phyloP scores from a whole-genome alignment of 2,329 filamentous ascomycete species.

The Diaporthe humulicola region DNA sequence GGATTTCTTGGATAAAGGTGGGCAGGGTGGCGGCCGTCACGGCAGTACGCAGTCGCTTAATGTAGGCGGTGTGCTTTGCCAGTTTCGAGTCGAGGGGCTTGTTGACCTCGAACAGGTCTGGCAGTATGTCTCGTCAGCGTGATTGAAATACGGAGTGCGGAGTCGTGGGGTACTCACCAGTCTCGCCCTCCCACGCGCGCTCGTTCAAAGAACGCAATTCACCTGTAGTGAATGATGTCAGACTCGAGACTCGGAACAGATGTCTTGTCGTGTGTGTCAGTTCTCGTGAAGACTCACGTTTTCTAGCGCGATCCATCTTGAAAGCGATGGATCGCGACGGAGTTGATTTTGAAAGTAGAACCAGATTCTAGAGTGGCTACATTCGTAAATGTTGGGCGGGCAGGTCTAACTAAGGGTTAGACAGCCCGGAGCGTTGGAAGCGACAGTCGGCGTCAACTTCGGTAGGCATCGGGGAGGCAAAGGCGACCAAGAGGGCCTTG shows the following conservation, averaged over 20 bases:
- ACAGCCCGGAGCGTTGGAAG: conserved; percentile 55
- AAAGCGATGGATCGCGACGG: conserved; percentile 51
- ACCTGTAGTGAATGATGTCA: conserved; percentile 65
- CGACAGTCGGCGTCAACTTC: conserved; percentile 56
- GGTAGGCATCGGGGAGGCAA: conserved; percentile 58
- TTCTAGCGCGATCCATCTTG: conserved; percentile 75
- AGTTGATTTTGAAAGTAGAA: conserved; percentile 46
- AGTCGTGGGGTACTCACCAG: conserved; percentile 66
- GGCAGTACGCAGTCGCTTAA: conserved; percentile 93
- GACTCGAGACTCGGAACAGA: conserved; percentile 9
- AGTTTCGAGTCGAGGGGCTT: conserved; percentile 91
- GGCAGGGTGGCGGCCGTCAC: conserved; percentile 83
- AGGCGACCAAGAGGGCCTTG: conserved; percentile 42
- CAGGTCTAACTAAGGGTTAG: conserved; percentile 57
- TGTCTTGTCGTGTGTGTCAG: background rate
- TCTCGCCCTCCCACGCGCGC: conserved; percentile 89
- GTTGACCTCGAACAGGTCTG: conserved; percentile 84
- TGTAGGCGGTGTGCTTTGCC: conserved; percentile 98
- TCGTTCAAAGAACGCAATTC: conserved; percentile 91
- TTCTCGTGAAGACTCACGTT: conserved; percentile 60
- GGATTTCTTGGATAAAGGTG: conserved; percentile 91
- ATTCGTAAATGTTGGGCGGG: conserved; percentile 55
- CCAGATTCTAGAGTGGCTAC: conserved; percentile 54
- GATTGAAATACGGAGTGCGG: conserved; percentile 37
- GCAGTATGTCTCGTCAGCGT: conserved; percentile 1